phyloP scores from a whole-genome alignment of 768 basidiomycete species.

The Mrakia blollopis region DNA sequence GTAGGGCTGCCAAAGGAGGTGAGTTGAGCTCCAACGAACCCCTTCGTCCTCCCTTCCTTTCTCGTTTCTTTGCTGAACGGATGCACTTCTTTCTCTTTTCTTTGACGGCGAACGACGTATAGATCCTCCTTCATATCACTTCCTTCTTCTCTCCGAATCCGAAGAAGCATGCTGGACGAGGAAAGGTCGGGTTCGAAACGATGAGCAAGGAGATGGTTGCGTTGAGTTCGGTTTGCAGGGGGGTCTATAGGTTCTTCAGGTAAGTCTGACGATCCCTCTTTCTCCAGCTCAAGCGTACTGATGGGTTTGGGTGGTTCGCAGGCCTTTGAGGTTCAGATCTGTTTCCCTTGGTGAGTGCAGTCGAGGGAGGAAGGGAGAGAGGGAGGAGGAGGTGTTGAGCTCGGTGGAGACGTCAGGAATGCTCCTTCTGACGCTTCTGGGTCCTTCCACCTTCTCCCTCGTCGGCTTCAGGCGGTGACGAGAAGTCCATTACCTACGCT shows the following conservation, averaged over 20 bases:
- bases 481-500: background rate
- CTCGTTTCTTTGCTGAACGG: background rate
- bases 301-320: background rate
- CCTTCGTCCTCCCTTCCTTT: background rate
- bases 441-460: background rate
- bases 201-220: background rate
- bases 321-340: background rate
- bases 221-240: background rate
- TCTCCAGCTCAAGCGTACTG: background rate
- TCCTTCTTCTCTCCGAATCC: background rate
- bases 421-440: background rate
- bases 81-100: background rate
- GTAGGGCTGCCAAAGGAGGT: too few relatives aligned
- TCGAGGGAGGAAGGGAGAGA: background rate
- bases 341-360: background rate
- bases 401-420: background rate
- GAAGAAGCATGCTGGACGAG: background rate
- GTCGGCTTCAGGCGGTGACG: background rate
- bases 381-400: background rate
- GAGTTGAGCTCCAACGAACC: background rate
- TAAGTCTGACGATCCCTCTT: background rate
- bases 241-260: background rate
- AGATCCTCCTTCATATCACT: background rate
- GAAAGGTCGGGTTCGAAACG: background rate
- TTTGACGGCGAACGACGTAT: background rate